phyloP scores from a whole-genome alignment of 2,329 filamentous ascomycete genomes.

The Rhytidhysteron rufulum region DNA sequence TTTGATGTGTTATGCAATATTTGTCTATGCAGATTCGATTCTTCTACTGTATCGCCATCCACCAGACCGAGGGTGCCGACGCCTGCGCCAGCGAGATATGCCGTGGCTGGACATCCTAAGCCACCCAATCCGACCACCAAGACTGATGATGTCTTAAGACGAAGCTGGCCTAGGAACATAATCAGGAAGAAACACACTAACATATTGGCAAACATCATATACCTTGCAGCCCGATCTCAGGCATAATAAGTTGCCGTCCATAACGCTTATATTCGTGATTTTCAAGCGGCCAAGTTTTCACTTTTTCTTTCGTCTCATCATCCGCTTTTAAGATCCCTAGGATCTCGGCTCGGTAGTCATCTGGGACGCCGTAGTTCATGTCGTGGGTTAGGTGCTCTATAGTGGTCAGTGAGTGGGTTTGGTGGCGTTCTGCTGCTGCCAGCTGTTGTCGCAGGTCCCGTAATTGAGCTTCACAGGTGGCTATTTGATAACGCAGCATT shows the following conservation, averaged over 20 bases:
- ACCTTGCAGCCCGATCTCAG: slow-evolving; percentile 74
- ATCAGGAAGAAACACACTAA: slow-evolving; percentile 2
- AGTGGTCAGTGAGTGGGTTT: slow-evolving; percentile 17
- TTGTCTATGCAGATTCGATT: slow-evolving; percentile 89
- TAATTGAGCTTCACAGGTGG: slow-evolving; percentile 40
- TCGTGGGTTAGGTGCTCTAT: slow-evolving; percentile 29
- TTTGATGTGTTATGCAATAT: slow-evolving; percentile 70
- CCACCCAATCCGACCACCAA: slow-evolving; percentile 86
- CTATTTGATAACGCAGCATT: slow-evolving; percentile 41
- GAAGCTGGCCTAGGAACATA: slow-evolving; percentile 66
- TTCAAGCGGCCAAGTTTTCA: slow-evolving; percentile 60
- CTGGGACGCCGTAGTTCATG: slow-evolving; percentile 38
- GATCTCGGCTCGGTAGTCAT: slow-evolving; percentile 41
- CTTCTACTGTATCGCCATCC: slow-evolving; percentile 84
- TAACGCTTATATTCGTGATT: slow-evolving; percentile 79
- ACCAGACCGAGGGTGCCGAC: slow-evolving; percentile 79
- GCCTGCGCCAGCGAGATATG: slow-evolving; percentile 89
- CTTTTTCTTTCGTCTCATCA: slow-evolving; percentile 6
- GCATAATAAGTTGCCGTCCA: slow-evolving; percentile 85
- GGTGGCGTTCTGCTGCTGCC: slow-evolving; percentile 37
- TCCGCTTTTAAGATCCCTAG: slow-evolving; percentile 31
- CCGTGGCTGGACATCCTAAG: slow-evolving; percentile 83
- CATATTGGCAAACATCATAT: slow-evolving; percentile 8
- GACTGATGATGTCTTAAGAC: slow-evolving; percentile 65
- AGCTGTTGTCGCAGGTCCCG: slow-evolving; percentile 38